phyloP scores from a whole-genome alignment of 2,329 filamentous ascomycete species.

The Aphanoascus verrucosus region DNA sequence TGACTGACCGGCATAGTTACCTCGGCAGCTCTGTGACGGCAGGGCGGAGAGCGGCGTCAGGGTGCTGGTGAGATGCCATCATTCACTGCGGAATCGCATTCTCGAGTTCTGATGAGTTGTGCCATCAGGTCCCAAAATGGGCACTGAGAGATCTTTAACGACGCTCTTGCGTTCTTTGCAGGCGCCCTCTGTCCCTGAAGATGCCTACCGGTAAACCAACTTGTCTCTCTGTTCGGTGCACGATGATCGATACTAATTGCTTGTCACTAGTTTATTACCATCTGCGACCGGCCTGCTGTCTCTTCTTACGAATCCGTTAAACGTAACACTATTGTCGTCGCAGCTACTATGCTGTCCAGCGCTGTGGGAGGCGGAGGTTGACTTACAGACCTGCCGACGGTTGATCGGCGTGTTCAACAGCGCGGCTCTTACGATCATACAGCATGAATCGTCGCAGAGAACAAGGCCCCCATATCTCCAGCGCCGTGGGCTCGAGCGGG shows the following conservation, averaged over 20 bases:
- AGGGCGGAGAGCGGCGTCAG: too few relatives aligned
- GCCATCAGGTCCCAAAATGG: conserved; percentile 33
- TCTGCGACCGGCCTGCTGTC: conserved; percentile 39
- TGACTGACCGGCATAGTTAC: not conserved
- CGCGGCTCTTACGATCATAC: conserved; percentile 45
- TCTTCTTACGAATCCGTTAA: conserved; percentile 49
- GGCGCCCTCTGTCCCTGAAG: conserved; percentile 47
- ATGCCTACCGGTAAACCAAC: conserved; percentile 45
- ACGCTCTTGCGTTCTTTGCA: conserved; percentile 52
- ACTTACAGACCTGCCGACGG: conserved; percentile 45
- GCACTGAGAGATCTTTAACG: conserved; percentile 50
- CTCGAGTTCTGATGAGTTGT: not conserved
- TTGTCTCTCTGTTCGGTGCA: conserved; percentile 14
- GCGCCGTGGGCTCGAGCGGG: conserved; percentile 44
- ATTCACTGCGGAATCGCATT: not conserved
- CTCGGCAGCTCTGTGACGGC: not conserved
- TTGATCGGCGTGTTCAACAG: conserved; percentile 53
- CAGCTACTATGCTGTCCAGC: conserved; percentile 50
- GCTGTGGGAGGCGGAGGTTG: conserved; percentile 48
- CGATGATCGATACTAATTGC: conserved; percentile 11
- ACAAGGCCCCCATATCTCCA: conserved; percentile 26
- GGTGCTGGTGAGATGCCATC: too few relatives aligned
- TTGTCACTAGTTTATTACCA: conserved; percentile 41
- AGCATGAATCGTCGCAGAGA: conserved; percentile 35
- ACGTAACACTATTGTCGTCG: conserved; percentile 49